phyloP scores from a whole-genome alignment of 2,329 filamentous ascomycete genomes.

The Colletotrichum falcatum region DNA sequence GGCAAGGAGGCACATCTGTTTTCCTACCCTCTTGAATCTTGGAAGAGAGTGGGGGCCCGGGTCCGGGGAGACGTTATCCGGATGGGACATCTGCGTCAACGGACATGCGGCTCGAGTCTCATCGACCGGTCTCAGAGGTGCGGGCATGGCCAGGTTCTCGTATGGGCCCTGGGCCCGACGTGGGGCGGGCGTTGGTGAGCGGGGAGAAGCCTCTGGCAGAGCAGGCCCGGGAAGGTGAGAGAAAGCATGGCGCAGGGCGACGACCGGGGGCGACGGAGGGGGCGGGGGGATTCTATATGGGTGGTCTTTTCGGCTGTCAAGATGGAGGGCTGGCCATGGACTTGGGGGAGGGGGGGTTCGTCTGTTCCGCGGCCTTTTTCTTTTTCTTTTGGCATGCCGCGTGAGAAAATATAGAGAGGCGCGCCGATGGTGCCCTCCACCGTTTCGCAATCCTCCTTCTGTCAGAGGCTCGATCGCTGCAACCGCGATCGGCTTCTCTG shows the following conservation, averaged over 20 bases:
- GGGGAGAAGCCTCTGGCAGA: background rate
- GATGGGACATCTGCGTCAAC: background rate
- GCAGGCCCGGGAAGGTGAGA: background rate
- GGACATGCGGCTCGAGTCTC: background rate
- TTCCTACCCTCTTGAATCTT: background rate
- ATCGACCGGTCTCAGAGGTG: background rate
- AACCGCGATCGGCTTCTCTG: background rate
- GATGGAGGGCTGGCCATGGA: conserved; percentile 23
- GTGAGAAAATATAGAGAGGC: conserved; percentile 23
- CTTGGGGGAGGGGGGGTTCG: conserved; percentile 32
- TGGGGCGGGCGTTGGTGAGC: background rate
- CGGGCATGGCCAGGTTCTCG: background rate
- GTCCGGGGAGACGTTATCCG: no score
- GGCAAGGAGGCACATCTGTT: no score
- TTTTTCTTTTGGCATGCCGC: no score
- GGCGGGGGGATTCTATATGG: background rate
- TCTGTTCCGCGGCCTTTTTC: conserved; percentile 21
- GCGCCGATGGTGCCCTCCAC: conserved; percentile 1
- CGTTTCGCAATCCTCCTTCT: background rate
- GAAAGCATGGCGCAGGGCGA: background rate
- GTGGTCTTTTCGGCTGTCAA: background rate
- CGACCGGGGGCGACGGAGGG: background rate
- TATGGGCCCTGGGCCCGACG: background rate
- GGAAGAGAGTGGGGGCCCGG: no score
- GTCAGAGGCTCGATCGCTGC: background rate